A percentile compares a stretch with the other conserved stretches of the same genome.
phyloP scores from a whole-genome alignment of 495 filamentous ascomycete genomes.

The Ascobolus immersus region DNA sequence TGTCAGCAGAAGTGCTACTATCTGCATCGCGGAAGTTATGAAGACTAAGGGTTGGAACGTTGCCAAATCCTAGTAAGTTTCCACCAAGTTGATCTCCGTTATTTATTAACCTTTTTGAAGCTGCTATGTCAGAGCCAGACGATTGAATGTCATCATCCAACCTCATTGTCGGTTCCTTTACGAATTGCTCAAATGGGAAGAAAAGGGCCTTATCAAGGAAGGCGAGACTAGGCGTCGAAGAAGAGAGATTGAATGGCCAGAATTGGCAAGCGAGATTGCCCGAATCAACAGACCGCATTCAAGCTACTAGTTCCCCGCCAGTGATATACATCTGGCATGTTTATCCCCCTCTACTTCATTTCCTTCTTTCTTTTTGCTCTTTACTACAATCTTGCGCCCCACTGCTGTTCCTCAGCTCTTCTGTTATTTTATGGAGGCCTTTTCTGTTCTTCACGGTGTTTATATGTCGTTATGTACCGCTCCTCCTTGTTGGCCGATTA shows the following conservation, averaged over 20 bases:
- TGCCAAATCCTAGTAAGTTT: conserved; percentile 57
- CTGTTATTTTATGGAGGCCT: too few species aligned
- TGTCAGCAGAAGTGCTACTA: conserved; percentile 81
- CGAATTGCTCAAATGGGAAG: conserved; percentile 85
- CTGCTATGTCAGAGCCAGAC: conserved; percentile 78
- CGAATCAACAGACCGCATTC: conserved; percentile 85
- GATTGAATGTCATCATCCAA: conserved; percentile 46
- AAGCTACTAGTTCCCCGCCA: too few species aligned
- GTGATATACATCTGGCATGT: too few species aligned
- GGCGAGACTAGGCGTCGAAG: conserved; percentile 24
- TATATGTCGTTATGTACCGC: too few species aligned
- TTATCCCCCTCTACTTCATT: too few species aligned
- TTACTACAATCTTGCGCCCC: too few species aligned
- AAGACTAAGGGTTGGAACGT: conserved; percentile 51
- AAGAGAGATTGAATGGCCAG: conserved; percentile 75
- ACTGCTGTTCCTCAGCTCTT: too few species aligned
- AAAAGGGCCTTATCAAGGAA: conserved; percentile 27
- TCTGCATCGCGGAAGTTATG: conserved; percentile 98
- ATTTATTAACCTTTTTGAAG: conserved; percentile 14
- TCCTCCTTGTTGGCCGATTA: too few species aligned
- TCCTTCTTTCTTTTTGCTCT: too few species aligned
- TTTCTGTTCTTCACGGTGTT: too few species aligned
- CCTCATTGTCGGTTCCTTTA: conserved; percentile 36
- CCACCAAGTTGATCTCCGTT: not conserved
- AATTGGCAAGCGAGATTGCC: conserved; percentile 70